phyloP scores from a whole-genome alignment of 257 asterid genomes.

The Penstemon davidsonii region DNA sequence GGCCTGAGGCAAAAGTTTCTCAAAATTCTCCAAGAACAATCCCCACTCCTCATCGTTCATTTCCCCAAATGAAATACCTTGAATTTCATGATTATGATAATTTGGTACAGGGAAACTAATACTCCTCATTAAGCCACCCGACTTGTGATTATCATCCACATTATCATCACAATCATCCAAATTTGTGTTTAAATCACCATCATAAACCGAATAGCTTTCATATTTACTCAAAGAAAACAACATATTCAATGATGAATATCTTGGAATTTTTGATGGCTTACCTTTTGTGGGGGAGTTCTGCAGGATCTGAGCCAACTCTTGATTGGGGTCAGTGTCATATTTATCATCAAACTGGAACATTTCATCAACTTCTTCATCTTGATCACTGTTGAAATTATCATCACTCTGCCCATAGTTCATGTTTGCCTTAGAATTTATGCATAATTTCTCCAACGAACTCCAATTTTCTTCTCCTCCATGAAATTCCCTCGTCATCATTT shows the following conservation, averaged over 20 bases:
- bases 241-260: constrained; percentile 44
- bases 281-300: constrained; percentile 33
- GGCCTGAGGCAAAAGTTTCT: constrained; percentile 54
- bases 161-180: constrained; percentile 22
- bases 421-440: constrained; percentile 58
- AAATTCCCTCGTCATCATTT: constrained; percentile 81
- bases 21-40: constrained; percentile 59
- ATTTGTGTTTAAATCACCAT: constrained; percentile 18
- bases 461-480: constrained; percentile 63
- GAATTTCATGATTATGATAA: constrained; percentile 49
- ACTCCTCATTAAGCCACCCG: constrained; percentile 59
- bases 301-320: constrained; percentile 23
- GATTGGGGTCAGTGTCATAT: constrained; percentile 25
- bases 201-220: constrained; percentile 14
- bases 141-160: constrained; percentile 30
- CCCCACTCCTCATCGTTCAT: constrained; percentile 67
- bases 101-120: constrained; percentile 58
- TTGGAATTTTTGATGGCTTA: constrained; percentile 52
- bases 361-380: constrained; percentile 35
- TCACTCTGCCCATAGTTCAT: constrained; percentile 31
- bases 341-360: constrained; percentile 55
- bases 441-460: constrained; percentile 70
- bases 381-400: constrained; percentile 24
- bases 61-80: constrained; percentile 63
- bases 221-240: constrained; percentile 23